Base-by-base conservation (phyloP, 2,329 filamentous ascomycete genomes). In the Lecanicillium sp. region DNA sequence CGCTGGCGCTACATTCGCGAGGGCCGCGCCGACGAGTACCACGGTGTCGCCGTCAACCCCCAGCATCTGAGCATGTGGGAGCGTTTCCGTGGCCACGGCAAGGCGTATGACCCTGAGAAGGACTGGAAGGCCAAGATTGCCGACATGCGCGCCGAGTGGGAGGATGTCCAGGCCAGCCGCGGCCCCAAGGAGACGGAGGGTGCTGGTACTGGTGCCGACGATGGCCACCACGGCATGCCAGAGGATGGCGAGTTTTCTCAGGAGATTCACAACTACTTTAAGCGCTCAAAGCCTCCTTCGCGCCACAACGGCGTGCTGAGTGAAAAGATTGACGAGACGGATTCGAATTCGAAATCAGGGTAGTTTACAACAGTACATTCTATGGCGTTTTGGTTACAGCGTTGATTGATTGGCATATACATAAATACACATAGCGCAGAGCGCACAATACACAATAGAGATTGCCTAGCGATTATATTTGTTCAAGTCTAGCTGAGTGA, bases 41-140 rank as follows among this genome's bases (percentile, higher is more conserved):
- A 95, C 65, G 90, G 90, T 49, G 81, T 95, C 39, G 90, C 90
- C 44, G 80, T 97, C 43, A 88, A 97, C 70, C 83, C 87, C 34
- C 77, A 84, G 60, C 90, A 97, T 57, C 68, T 97, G 46, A 90
- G 84, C 6, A 59, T 89, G 37, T 97, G 87, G 84, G 90, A 97
- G 72, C 81, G 87, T 45, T 61, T 86, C 46, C 73, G 77, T 39
- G 88, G 87, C 37, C 74, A 84, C 14, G 79, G 82, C 60, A 94
- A 92, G 71, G 59, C 75, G 57, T 97, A 96, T 68, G 70, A 96
- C 60, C 79, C 88, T 7, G 80, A 86, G 46, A 67, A 81, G 36
- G 90, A 97, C 69, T 87, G 84, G 66, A 76, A 84, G 66, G 72
- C 81, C 58, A 89, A 87, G 72, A 84, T 96, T 46, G 74, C 81